Percentiles rank a stretch among this genome's conserved stretches.
phyloP scores from a whole-genome alignment of 2,329 filamentous ascomycete genomes.

The Tolypocladium tropicale region DNA sequence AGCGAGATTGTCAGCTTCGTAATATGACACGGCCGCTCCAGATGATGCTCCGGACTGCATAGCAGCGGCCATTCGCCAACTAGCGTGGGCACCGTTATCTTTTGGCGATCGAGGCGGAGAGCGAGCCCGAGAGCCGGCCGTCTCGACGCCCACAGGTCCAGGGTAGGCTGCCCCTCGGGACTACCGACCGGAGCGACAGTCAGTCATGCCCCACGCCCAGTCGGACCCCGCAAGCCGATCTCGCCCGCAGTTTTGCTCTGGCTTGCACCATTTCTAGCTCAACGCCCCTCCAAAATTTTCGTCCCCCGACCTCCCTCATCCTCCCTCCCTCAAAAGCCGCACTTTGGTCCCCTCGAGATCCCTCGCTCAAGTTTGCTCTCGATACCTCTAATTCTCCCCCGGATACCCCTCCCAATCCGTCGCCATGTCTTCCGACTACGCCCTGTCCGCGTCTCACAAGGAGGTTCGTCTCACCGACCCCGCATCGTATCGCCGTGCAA shows the following conservation, averaged over 20 bases:
- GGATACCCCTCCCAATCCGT: constrained; percentile 4
- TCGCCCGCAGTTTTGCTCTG: constrained; percentile 3
- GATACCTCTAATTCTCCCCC: not conserved
- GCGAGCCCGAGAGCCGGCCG: too few relatives aligned
- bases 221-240: constrained; percentile 7
- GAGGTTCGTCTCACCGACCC: constrained; percentile 29
- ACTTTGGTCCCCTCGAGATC: not conserved
- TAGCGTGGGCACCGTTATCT: too few relatives aligned
- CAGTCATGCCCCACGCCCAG: not conserved
- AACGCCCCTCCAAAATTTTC: constrained; percentile 2
- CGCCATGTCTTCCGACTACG: constrained; percentile 38
- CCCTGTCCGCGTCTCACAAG: constrained; percentile 44
- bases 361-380: not conserved
- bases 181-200: not conserved
- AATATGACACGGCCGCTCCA: not conserved
- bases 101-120: too few relatives aligned
- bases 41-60: too few relatives aligned
- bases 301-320: not conserved
- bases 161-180: not conserved
- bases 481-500: not conserved
- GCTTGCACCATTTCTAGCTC: not conserved
- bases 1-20: too few relatives aligned
- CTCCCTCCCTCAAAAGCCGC: not conserved
- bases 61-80: too few relatives aligned
- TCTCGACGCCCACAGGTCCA: not conserved